A percentile compares a stretch with the other conserved stretches of the same genome.
Conservation (phyloP, 345 rosid genomes). For the Euphorbia tirucalli region DNA sequence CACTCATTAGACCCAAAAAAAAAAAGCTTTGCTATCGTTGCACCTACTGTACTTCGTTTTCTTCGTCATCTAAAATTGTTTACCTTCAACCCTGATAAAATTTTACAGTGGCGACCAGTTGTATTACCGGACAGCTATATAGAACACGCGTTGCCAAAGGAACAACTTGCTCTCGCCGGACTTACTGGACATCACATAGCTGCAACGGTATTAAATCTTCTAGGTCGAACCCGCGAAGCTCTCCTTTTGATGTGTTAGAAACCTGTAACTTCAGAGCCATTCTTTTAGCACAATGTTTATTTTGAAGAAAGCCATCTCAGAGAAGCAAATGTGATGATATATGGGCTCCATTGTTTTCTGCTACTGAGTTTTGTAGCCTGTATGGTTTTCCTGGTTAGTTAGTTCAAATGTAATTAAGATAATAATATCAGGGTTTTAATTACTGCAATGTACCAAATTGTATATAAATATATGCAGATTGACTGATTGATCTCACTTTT, state of each 20-base stretch:
- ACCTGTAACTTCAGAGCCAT: too few species aligned
- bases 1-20: too few species aligned
- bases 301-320: too few species aligned
- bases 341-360: too few species aligned
- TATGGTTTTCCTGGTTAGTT: background rate
- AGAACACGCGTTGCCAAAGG: conserved; percentile 65
- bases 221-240: conserved; percentile 87
- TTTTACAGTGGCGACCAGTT: conserved; percentile 87
- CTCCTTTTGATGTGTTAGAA: conserved; percentile 77
- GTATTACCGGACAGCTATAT: conserved; percentile 81
- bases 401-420: background rate
- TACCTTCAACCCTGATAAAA: background rate
- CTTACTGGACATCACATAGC: conserved; percentile 90
- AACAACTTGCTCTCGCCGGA: conserved; percentile 76
- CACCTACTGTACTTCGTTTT: too few species aligned
- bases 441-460: too few species aligned
- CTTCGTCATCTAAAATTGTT: background rate
- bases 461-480: too few species aligned
- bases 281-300: too few species aligned
- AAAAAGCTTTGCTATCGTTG: too few species aligned
- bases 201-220: conserved; percentile 74
- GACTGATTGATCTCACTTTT: background rate
- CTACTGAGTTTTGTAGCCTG: background rate
- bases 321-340: too few species aligned
- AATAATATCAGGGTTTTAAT: background rate